A percentile compares a stretch with the other conserved stretches of the same genome.
These are phyloP conservation scores for Cyclotella choctawhatcheeana DNA, from an alignment of 108 stramenopile species.

Conservation along the genomic window DNA sequence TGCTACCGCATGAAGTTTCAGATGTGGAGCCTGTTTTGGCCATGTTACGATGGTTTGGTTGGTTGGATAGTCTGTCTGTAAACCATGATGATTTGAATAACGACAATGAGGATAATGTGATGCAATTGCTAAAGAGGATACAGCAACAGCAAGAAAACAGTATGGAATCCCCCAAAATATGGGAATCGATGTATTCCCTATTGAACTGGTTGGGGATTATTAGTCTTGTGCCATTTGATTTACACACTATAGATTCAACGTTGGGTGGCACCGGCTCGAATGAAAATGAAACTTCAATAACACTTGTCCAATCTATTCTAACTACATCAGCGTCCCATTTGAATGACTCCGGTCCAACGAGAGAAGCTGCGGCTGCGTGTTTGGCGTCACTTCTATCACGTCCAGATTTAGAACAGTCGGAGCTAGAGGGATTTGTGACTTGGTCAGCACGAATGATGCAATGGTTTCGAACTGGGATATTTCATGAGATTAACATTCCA, in stretches of 20 bases:
- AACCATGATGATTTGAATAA: background rate
- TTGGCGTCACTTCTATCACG: slow-evolving; percentile 90
- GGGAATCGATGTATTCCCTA: slow-evolving; percentile 95
- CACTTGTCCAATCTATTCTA: slow-evolving; percentile 65
- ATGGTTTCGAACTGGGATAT: slow-evolving; percentile 46
- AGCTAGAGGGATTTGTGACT: slow-evolving; percentile 70
- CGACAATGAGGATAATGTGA: slow-evolving; percentile 8
- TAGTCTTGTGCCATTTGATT: slow-evolving; percentile 95
- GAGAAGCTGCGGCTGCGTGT: slow-evolving; percentile 92
- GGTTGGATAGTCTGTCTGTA: slow-evolving; percentile 21
- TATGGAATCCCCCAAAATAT: slow-evolving; percentile 59
- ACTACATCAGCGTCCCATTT: slow-evolving; percentile 63
- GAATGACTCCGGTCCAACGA: slow-evolving; percentile 86
- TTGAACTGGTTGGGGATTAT: slow-evolving; percentile 96
- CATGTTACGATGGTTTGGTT: slow-evolving; percentile 63
- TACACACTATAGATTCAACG: slow-evolving; percentile 79
- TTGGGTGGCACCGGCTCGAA: slow-evolving; percentile 1
- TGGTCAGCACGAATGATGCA: slow-evolving; percentile 61
- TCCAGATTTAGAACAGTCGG: slow-evolving; percentile 87
- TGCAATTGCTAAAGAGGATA: slow-evolving; percentile 36
- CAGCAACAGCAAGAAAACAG: slow-evolving; percentile 20
- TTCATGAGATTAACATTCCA: background rate
- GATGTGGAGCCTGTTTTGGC: slow-evolving; percentile 90
- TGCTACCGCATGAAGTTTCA: slow-evolving; percentile 90
- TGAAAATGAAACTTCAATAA: slow-evolving; percentile 9